Conservation (phyloP, 2,329 filamentous ascomycete genomes). For the Nothophaeocryptopus gaeumannii region DNA sequence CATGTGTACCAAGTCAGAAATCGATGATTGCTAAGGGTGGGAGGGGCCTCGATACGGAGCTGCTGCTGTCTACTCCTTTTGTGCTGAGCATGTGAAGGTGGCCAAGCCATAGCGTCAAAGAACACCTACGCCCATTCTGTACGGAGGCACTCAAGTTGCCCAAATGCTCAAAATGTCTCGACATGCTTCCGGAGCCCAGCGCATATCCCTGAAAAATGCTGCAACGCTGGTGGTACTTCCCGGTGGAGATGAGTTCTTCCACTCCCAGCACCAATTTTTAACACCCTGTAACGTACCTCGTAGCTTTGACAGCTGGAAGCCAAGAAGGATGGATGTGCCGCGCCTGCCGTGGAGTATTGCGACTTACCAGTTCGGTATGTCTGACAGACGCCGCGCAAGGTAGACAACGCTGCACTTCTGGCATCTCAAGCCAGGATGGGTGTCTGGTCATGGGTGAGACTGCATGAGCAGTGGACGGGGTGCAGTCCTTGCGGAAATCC, state of each 20-base stretch:
- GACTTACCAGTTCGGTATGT: constrained; percentile 5
- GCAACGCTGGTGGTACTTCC: not conserved
- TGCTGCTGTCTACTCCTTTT: too few species aligned
- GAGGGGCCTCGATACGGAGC: too few species aligned
- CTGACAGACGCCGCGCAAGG: not conserved
- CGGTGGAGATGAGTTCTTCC: not conserved
- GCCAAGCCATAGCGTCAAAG: too few species aligned
- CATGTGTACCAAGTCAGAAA: too few species aligned
- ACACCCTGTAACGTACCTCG: too few species aligned
- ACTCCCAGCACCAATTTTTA: not conserved
- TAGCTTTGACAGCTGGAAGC: not conserved
- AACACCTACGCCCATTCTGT: too few species aligned
- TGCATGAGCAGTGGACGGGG: not conserved
- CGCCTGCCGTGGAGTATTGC: constrained; percentile 9
- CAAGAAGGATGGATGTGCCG: constrained; percentile 14
- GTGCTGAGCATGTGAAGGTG: too few species aligned
- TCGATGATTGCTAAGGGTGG: too few species aligned
- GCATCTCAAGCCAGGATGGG: not conserved
- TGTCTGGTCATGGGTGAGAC: not conserved
- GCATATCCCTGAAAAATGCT: not conserved
- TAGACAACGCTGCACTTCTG: not conserved
- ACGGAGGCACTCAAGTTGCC: too few species aligned
- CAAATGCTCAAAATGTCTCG: too few species aligned
- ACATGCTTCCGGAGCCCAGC: not conserved
- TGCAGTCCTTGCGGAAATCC: not conserved